Base-by-base conservation (phyloP, 257 asterid species). In the Petunia axillaris region DNA sequence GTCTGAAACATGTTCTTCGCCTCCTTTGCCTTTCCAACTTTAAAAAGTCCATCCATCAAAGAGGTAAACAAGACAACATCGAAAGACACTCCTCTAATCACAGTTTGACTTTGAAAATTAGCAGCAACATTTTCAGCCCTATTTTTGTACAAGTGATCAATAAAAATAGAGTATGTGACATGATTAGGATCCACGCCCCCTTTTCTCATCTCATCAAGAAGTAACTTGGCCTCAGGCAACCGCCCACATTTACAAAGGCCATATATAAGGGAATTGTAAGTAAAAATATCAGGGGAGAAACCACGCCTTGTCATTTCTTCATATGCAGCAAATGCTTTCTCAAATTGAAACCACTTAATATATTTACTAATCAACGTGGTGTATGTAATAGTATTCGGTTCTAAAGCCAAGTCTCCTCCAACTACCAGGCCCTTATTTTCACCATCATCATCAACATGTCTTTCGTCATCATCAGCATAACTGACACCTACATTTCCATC, bases 31-130 rank as follows among this genome's bases (percentile, higher is more conserved):
- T 81, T 84, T 74, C 99, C 97, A 66, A 80, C 84, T 91, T 89
- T 92, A 66, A 89, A 88, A n/a, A 91, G 96, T 62, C 98, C 98
- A 83, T 93, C 88, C 59, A 95, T 91, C 85, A 93, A 85, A 80
- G 87, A 82, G 60, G 98, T 91, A 39, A 91, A 87, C 37, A 86
- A 82, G 60, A 93, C 98, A 81, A 87, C 91, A 85, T 95, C 97
- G 74, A 89, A 93, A 53, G 82, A 39, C 82, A 93, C 85, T 63
- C 98, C 99, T 54, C 90, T 90, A 82, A 91, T 93, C 81, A 95
- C 92, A 97, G 93, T 90, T 87, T 91, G 98, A 82, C 94, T 82
- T 83, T 76, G 93, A 87, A 93, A 81, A 88, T 84, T 88, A 83
- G 82, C 82, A 76, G 98, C 99, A 79, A 88, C 87, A 86, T 83